Percentiles rank a stretch among this genome's conserved stretches.
These are phyloP conservation scores for Phytomonas sp. DNA, from an alignment of 208 protist species.

Conservation along the genomic window DNA sequence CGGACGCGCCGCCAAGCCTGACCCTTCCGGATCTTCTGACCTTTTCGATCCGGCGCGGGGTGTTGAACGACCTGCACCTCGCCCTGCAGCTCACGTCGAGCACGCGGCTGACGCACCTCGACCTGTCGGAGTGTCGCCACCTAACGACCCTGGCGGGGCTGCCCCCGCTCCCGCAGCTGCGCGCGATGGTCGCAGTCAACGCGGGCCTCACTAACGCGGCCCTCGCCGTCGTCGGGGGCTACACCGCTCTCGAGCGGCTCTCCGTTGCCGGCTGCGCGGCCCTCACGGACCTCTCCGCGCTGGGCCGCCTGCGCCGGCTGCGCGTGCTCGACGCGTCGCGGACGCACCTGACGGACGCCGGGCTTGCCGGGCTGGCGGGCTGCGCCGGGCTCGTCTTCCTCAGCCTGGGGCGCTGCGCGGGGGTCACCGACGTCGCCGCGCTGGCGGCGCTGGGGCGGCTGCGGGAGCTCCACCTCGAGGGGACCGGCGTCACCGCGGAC, in stretches of 20 bases:
- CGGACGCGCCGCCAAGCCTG: no score
- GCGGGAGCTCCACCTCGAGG: conserved; percentile 44
- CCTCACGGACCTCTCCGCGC: conserved; percentile 43
- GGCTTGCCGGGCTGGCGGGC: conserved; percentile 35
- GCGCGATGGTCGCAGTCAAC: conserved; percentile 20
- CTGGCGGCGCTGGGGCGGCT: conserved; percentile 33
- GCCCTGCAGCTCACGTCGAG: neutral
- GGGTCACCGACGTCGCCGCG: conserved; percentile 52
- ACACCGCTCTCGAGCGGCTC: conserved; percentile 31
- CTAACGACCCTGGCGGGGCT: conserved; percentile 31
- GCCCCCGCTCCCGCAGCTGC: conserved; percentile 17
- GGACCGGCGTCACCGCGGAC: conserved; percentile 32
- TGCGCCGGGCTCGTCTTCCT: conserved; percentile 38
- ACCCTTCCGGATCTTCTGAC: no score
- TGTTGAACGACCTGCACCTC: neutral
- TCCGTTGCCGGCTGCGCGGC: conserved; percentile 36
- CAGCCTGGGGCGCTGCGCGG: conserved; percentile 52
- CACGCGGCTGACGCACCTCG: conserved; percentile 19
- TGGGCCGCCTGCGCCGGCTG: conserved; percentile 28
- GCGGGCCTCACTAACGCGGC: conserved; percentile 37
- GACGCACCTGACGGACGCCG: conserved; percentile 45
- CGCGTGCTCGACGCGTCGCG: conserved; percentile 41
- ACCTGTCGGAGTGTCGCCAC: conserved; percentile 38
- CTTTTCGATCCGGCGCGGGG: neutral
- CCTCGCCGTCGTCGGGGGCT: conserved; percentile 26